Base-by-base conservation (phyloP, 2,329 filamentous ascomycete genomes). In the Epichloe typhina region DNA sequence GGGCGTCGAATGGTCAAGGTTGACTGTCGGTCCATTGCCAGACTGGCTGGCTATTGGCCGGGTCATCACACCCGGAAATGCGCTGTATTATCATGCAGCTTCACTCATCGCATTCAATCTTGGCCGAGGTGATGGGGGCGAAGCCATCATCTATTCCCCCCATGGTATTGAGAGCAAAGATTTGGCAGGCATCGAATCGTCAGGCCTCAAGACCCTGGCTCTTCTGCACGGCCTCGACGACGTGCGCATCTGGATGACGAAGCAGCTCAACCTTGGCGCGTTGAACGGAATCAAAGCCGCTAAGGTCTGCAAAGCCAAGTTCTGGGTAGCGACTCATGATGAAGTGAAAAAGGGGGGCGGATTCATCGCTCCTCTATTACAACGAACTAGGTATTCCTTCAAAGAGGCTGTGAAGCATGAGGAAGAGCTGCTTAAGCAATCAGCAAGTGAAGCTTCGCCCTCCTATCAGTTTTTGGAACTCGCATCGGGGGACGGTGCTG, bases 301-400 rank as follows among this genome's bases (percentile, higher is more conserved):
- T 51, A 63, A 70, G 15, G 63, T 73, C 4, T 63, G 77, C 33
- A 66, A 70, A 2, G 76, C 79, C 0, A 74, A 69, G 55, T 84
- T 84, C 57, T 85, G 81, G 82, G 64, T 84, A 17, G 74, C 73
- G 0, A 84, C 82, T 26, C 81, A 85, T 56, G 80, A 83, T 55
- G 81, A 84, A 61, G 66, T 76, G 4, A 84, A 84, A 63, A 72
- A 63, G 49, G 80, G 78, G 0, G 72, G 71, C 0, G 80, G 80
- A 0, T 56, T 83, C 5, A 72, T 84, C 9, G 72, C 76, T 65
- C 64, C 66, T 54, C 70, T 82, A 40, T 57, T 80, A 49, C 61
- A 62, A 41, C 59, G 72, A 48, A 72, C 69, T 49, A 54, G 58
- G 17, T 72, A 74, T 52, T 69, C 64, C 1, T 55, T 78, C 12